Base-by-base conservation (phyloP, 1,284 basidiomycete genomes). In the Takashimella koratensis region DNA sequence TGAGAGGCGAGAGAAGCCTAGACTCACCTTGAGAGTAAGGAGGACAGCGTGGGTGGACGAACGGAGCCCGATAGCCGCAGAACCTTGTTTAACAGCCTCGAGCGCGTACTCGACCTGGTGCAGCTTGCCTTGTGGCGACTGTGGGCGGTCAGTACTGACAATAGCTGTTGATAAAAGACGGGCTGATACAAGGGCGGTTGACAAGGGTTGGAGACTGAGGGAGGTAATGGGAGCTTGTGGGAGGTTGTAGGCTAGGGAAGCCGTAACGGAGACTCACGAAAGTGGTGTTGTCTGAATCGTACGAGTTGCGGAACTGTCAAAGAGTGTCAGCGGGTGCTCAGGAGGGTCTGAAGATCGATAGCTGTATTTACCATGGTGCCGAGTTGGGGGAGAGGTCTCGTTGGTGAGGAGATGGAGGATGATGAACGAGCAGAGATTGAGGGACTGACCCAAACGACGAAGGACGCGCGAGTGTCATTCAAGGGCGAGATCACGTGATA, bases 11-110 rank as follows among this genome's bases (percentile, higher is more conserved):
- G 25, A 39, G 26, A 24, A 16, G 45, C 30, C 8, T 36, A 36
- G 16, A 70, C 72, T 49, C 45, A 88, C 91, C 82, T 96, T 98
- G 58, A 98, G 79, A 6, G 95, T 94, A 48, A 98, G 79, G 23
- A 99, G 81, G 52, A 99, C 84, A 21, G 93, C 88, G 77, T 98
- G 96, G 0, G 91, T 98, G 78, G 93, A 91, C 54, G 90, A 94
- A 63, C 94, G 84, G 66, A 99, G 76, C 42, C 96, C 96, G 47
- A 99, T 94, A 26, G 93, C 95, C 21, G 96, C 96, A 57, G 93
- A 97, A 59, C 96, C 96, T 75, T 98, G 96, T 83, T 98, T 99
- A 64, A 99, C 95, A 59, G 96, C 96, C 78, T 99, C 96, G 54
- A 97, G 85, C 3, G 96, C 94, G 83, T 98, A 99, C 78, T 98